Evolutionary conservation across 441 rosid genomes (phyloP), one percentile per base, ranked within the genome.

Genomic region (Pelargonium citronellum): DNA sequence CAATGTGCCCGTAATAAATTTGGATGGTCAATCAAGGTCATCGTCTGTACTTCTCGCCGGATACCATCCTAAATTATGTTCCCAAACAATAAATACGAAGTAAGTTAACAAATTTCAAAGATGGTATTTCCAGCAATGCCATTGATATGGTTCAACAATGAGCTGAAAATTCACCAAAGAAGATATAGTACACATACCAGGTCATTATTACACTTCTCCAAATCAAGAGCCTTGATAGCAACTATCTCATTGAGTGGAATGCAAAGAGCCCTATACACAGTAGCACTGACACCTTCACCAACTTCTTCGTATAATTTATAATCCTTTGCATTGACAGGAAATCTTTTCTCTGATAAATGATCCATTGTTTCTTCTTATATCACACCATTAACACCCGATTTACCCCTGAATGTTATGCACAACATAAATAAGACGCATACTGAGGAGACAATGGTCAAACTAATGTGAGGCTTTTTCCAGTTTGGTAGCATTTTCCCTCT

Each of bases 281-380:
- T 84, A 55, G 99, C 98, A 47, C 98, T 92, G 79, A 92, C 97
- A 74, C 99, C 99, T 84, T 95, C 99, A 66, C 99, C 99, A 79
- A 95, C 90, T 79, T 90, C 99, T 84, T 95, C 99, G 68, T 79
- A 85, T 72, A 89, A 79, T 79, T 78, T 88, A 78, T 95, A 95
- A 77, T 95, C 96, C 74, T 83, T 85, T 60, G 96, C 95, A 80
- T 69, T 69, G 69, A 87, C 78, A 76, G 99, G 99, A 79, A 74
- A 90, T 69, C 79, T 87, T 81, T 88, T 95, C 79, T 87, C 91
- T 24, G 80, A 78, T 69, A 64, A 75, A 61, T 76, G 74, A 69
- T 85, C 91, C 97, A 90, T 91, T 64, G 67, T 79, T 78, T 67
- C 71, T 67, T 66, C 75, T 81, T 74, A 84, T 46, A 84, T 69